Evolutionary conservation across 73 alveolate species (phyloP), one percentile per base, ranked within the genome.

Genomic region (Paramecium biaurelia): DNA sequence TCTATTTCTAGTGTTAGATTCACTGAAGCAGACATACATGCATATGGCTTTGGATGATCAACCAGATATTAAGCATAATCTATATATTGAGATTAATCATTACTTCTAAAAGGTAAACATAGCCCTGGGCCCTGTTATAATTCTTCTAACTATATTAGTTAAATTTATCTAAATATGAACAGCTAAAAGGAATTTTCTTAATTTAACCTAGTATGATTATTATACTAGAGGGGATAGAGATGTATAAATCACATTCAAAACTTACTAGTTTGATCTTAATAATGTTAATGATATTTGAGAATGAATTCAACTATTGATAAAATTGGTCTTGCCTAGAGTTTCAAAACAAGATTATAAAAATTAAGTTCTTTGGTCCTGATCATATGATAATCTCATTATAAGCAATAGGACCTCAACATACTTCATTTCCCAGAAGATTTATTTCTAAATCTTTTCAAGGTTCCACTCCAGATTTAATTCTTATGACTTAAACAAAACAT

Each of bases 71-170:
- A 70, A 70, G 85, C 59, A 11, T 70, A 70, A 35, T 28, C 26
- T n/a, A 35, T 70, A 35, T 70, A 32, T 26, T 2, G 34, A 30
- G 85, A 70, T 15, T 28, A 70, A 9, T 28, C 26, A 15, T 26
- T 70, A 28, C 26, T 70, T 7, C 47, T 11, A 32, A 28, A 28
- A 70, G 59, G 85, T 5, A 70, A 70, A 14, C 56, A 5, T 70
- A 70, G 85, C 12, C 85, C 85, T 2, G 85, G 85, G 12, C 59
- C 85, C 5, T 70, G 57, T 32, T 70, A 70, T 30, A 35, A 70
- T 70, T n/a, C 85, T 7, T n/a, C 53, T 23, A 35, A 70, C 28
- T 28, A 9, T 7, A 32, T 35, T 11, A 32, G 7, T 1, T 26
- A 32, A 34, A 28, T 3, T 26, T 70, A 70, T 8, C 59, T 32